phyloP scores from a whole-genome alignment of 257 asterid genomes.

The Pogostemon cablin region DNA sequence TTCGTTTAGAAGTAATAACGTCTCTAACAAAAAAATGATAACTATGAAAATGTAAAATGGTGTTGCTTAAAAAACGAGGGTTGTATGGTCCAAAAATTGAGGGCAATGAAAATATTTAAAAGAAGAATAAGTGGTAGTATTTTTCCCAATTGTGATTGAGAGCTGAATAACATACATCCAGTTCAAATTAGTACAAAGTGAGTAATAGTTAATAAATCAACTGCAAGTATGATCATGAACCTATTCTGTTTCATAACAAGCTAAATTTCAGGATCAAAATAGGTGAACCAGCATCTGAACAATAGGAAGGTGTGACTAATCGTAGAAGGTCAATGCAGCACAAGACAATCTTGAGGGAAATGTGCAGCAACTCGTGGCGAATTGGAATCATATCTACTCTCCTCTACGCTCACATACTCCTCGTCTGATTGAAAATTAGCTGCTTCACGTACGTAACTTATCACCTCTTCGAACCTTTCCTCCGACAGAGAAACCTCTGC shows the following conservation, averaged over 20 bases:
- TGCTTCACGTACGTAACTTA: constrained; percentile 41
- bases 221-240: not conserved
- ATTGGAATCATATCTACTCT: constrained; percentile 38
- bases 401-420: constrained; percentile 30
- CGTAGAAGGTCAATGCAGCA: constrained; percentile 39
- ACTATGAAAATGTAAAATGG: too few species aligned
- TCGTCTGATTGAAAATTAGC: constrained; percentile 42
- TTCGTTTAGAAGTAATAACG: too few species aligned
- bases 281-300: not conserved
- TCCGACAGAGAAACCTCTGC: constrained; percentile 61
- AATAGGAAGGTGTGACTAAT: not conserved
- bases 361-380: constrained; percentile 42
- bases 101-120: too few species aligned
- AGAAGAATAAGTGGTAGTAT: too few species aligned
- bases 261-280: not conserved
- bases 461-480: constrained; percentile 54
- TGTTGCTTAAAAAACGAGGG: too few species aligned
- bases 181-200: not conserved
- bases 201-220: too few species aligned
- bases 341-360: constrained; percentile 50
- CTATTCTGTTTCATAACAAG: not conserved
- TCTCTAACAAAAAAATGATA: too few species aligned
- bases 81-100: too few species aligned
- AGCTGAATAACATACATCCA: not conserved
- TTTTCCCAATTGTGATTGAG: not conserved